Evolutionary conservation across 2,329 filamentous ascomycete species (phyloP).

Genomic region (Sordariomycetes sp.): DNA sequence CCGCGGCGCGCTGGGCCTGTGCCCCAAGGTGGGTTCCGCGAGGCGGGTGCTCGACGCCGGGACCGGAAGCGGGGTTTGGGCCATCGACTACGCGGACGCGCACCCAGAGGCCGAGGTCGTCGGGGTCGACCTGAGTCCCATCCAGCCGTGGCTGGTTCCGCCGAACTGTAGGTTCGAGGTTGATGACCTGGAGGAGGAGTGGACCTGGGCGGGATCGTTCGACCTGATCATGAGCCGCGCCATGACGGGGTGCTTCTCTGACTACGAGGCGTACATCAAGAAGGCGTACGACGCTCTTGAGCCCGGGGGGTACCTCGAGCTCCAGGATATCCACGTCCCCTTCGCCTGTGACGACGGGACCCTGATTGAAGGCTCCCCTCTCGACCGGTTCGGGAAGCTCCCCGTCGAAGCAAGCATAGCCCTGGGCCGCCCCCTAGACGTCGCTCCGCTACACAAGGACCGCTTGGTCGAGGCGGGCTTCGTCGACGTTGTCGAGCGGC

Average conservation of each 20-base stretch:
- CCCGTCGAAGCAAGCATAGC: constrained; percentile 22
- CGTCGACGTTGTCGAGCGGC: neutral
- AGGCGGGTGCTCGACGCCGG: constrained; percentile 12
- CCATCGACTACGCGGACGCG: constrained; percentile 11
- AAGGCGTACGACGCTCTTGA: constrained; percentile 18
- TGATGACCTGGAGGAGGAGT: constrained; percentile 12
- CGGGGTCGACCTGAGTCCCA: constrained; percentile 10
- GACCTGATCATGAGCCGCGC: constrained; percentile 17
- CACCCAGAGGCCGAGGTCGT: constrained; percentile 5
- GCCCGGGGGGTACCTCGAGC: constrained; percentile 12
- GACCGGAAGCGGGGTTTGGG: constrained; percentile 14
- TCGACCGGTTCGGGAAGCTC: neutral
- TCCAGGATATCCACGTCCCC: constrained; percentile 10
- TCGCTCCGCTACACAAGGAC: constrained; percentile 19
- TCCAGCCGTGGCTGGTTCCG: constrained; percentile 9
- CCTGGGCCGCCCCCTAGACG: constrained; percentile 21
- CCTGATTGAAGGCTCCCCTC: constrained; percentile 3
- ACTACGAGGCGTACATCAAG: constrained; percentile 18
- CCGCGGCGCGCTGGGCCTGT: constrained; percentile 7
- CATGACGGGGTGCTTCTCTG: constrained; percentile 14
- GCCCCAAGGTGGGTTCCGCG: constrained; percentile 3
- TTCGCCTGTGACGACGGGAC: constrained; percentile 8
- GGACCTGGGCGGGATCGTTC: constrained; percentile 10
- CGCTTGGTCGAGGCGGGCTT: constrained; percentile 8
- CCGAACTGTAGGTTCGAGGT: constrained; percentile 12